These are phyloP conservation scores for Ettlia oleoabundans DNA, from an alignment of 139 green algal species.

Conservation along the genomic window DNA sequence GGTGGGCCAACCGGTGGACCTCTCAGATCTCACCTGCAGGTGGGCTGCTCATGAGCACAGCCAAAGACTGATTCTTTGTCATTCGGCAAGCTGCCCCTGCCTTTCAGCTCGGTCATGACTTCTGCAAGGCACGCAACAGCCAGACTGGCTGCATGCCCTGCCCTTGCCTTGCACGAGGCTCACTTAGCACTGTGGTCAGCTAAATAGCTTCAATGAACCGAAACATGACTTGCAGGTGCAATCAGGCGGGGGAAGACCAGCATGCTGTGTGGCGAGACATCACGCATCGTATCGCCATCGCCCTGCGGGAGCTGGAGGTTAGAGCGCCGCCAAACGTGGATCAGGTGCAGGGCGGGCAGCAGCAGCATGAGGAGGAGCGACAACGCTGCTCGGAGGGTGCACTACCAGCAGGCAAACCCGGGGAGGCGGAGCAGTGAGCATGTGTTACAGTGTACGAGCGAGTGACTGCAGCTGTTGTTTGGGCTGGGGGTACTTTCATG, in stretches of 20 bases:
- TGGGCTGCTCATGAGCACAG: no score
- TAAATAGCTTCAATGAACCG: no score
- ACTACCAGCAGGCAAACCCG: slow-evolving; percentile 1
- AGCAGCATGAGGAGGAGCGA: slow-evolving; percentile 18
- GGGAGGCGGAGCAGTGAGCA: not conserved
- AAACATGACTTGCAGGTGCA: slow-evolving; percentile 66
- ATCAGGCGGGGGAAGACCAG: slow-evolving; percentile 35
- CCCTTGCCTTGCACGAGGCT: no score
- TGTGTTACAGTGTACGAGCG: no score
- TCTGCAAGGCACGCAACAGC: no score
- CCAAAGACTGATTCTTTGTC: no score
- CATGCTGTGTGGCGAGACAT: slow-evolving; percentile 69
- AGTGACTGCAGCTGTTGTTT: no score
- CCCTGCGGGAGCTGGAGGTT: slow-evolving; percentile 63
- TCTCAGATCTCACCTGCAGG: slow-evolving; percentile 66
- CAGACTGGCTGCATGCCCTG: no score
- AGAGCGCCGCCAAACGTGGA: slow-evolving; percentile 57
- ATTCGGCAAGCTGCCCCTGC: no score
- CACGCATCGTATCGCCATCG: slow-evolving; percentile 55
- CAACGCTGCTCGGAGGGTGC: not conserved
- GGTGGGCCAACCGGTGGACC: slow-evolving; percentile 74
- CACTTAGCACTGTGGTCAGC: no score
- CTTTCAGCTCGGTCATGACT: no score
- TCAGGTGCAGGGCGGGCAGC: slow-evolving; percentile 40
- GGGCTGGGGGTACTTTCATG: no score